Evolutionary conservation across 352 stramenopile genomes (phyloP).

Genomic region (Phytophthora hibernalis): DNA sequence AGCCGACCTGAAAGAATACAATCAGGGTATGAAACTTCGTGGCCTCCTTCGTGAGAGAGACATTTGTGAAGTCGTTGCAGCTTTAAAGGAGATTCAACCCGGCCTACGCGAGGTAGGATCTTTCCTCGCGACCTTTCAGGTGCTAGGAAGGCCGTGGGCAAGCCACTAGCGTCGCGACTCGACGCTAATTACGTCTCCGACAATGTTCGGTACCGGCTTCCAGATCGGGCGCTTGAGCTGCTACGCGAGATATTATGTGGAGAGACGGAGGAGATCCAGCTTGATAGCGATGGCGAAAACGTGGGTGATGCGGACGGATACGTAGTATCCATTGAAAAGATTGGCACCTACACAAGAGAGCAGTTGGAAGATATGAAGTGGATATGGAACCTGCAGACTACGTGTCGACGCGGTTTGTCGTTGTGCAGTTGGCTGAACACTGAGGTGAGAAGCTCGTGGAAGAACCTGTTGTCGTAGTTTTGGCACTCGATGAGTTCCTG

Average conservation of each 20-base stretch:
- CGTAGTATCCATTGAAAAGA: conserved; percentile 12
- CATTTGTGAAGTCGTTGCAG: too few species aligned
- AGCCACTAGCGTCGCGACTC: neutral
- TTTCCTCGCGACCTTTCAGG: too few species aligned
- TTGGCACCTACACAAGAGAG: conserved; percentile 10
- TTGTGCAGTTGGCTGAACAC: conserved; percentile 11
- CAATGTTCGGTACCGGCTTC: conserved; percentile 12
- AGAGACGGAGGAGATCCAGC: too few species aligned
- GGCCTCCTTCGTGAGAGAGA: too few species aligned
- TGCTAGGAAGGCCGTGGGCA: neutral
- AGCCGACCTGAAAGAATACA: too few species aligned
- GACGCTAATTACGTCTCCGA: too few species aligned
- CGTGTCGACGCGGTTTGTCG: neutral
- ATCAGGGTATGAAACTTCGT: too few species aligned
- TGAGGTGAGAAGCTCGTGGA: neutral
- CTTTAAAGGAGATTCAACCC: too few species aligned
- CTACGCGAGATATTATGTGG: neutral
- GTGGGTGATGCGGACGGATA: neutral
- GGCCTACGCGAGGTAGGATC: too few species aligned
- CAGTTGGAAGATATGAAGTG: conserved; percentile 19
- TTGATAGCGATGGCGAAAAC: conserved; percentile 11
- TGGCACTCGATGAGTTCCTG: conserved; percentile 8
- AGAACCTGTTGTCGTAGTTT: neutral
- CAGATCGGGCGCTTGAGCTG: conserved; percentile 4
- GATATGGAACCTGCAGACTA: too few species aligned